Percentiles rank a stretch among this genome's conserved stretches.
Evolutionary conservation across 768 basidiomycete genomes (phyloP).

Genomic region (Trametes gibbosa): DNA sequence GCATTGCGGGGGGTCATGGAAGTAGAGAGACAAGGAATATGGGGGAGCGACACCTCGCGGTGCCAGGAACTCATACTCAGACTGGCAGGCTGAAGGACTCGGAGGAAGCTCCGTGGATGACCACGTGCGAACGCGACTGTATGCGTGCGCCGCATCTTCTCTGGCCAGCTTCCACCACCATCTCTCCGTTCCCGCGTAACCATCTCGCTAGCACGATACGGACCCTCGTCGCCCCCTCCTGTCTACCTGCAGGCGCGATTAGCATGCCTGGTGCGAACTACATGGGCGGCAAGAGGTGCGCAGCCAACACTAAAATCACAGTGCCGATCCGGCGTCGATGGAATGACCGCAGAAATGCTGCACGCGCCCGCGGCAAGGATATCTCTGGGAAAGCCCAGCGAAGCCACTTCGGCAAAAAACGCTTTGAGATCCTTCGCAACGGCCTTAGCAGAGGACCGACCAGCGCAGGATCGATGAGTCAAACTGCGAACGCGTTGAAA

Average conservation of each 20-base stretch:
- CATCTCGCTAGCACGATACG: too few species aligned
- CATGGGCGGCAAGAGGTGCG: constrained; percentile 70
- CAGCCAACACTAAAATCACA: background rate
- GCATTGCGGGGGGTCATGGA: background rate
- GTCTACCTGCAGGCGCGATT: background rate
- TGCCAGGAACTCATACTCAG: background rate
- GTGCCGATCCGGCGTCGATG: background rate
- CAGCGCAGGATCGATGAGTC: background rate
- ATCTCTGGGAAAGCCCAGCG: constrained; percentile 52
- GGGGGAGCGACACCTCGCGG: background rate
- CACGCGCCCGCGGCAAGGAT: constrained; percentile 58
- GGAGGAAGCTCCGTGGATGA: background rate
- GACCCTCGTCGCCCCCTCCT: too few species aligned
- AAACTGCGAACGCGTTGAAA: background rate
- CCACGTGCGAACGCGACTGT: constrained; percentile 11
- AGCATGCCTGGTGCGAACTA: constrained; percentile 69
- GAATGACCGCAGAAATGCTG: constrained; percentile 46
- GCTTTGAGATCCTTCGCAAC: constrained; percentile 48
- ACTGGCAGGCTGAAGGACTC: background rate
- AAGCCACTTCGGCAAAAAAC: constrained; percentile 58
- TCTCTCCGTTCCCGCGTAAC: background rate
- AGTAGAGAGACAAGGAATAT: background rate
- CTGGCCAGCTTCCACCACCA: background rate
- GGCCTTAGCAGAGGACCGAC: constrained; percentile 17
- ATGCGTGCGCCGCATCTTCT: constrained; percentile 10